Base-by-base conservation (phyloP, 345 rosid species). In the Barbarea vulgaris region DNA sequence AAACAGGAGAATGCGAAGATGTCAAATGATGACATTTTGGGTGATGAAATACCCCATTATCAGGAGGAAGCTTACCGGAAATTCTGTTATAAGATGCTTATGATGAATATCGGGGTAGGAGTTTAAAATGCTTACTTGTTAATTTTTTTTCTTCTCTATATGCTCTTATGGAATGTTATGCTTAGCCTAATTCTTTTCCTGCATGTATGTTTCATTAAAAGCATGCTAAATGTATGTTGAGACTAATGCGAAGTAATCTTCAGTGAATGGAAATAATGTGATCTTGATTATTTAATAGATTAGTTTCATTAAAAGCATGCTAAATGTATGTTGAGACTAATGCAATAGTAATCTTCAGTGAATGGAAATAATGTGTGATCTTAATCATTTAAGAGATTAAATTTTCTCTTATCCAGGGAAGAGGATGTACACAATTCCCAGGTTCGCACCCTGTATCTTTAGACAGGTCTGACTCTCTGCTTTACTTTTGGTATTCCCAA, bases 21-120 rank as follows among this genome's bases (percentile, higher is more conserved):
- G 97, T 88, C 98, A 48, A 96, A 93, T 88, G 96, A 96, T 84
- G 99, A 96, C 80, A 58, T 90, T 74, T 81, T 96, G 82, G 99
- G 98, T 22, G 98, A 93, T 83, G 96, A 93, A 80, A 88, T 96
- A 81, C 99, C 98, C 42, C 14, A 48, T 48, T 90, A 89, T 57
- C 99, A 96, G 82, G 81, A 68, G 80, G 84, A 85, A 76, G 77
- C 73, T 34, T 59, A 89, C 75, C 87, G 91, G 31, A 62, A 58
- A 8, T 87, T 86, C 75, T 93, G 98, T 85, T 91, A 88, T 82
- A 88, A 86, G 79, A 80, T 80, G 31, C 90, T 95, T 68, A 89
- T 82, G 83, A 71, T 85, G 82, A 88, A 67, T 79, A 28, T 7
- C 50, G 87, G 87, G 79, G 98, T 93, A 81, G 52, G 83, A 39